Evolutionary conservation across 2,329 filamentous ascomycete species (phyloP), one percentile per base, ranked within the genome.

Genomic region (Cadophora gregata): DNA sequence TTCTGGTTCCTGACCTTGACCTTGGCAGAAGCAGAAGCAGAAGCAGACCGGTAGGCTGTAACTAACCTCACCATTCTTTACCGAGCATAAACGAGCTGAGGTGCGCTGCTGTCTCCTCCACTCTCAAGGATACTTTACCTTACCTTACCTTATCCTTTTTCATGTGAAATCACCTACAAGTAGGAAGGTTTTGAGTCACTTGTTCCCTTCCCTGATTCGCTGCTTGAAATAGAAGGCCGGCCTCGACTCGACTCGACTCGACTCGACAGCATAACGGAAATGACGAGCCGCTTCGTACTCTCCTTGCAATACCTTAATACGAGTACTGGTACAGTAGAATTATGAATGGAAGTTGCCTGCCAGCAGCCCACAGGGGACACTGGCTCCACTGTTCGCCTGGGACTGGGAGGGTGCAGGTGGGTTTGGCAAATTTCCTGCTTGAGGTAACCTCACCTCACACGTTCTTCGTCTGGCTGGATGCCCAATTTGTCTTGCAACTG

Each of bases 401-500:
- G n/a, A n/a, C n/a, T n/a, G n/a, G n/a, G n/a, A n/a, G n/a, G n/a
- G n/a, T n/a, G n/a, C n/a, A n/a, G 53, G n/a, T 16, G n/a, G 29
- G 16, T 42, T 59, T 27, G 14, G 14, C 33, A 10, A n/a, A 21
- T 21, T 42, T 16, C 38, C 38, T 42, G 38, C 38, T 42, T 16
- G n/a, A n/a, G n/a, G n/a, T n/a, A n/a, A n/a, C 31, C 31, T 12
- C 31, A 9, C 19, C 53, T 36, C 16, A 42, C 16, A 29, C 6
- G 33, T 19, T 21, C 38, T 21, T 24, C 62, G 21, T 66, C 58
- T 68, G 62, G 60, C 55, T 67, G 59, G 64, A 60, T 67, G 65
- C 65, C 60, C 63, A 65, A 67, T 29, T 36, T 65, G 64, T 62
- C 65, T 62, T 60, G 45, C 14, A 62, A 65, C n/a, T 59, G 63